Evolutionary conservation across 208 protist species (phyloP), one percentile per base, ranked within the genome.

Genomic region (Trypanosoma cruzi): DNA sequence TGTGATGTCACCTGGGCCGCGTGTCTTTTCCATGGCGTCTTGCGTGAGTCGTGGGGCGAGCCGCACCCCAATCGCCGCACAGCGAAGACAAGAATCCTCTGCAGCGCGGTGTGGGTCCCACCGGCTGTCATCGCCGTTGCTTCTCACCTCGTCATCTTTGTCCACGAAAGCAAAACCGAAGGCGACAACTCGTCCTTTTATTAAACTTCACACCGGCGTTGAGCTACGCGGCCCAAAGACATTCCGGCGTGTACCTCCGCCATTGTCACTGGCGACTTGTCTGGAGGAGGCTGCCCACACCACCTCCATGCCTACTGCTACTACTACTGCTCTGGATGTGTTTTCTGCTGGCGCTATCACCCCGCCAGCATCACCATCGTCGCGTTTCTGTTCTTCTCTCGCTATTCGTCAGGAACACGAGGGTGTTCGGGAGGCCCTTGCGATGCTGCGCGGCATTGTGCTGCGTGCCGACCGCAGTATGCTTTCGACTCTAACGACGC

Each of bases 401-500:
- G 40, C 58, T 2, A 56, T 81, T 32, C 59, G 73, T 31, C 64
- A 71, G 26, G 69, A 68, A 4, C 64, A 75, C 49, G 61, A 69
- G 13, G 36, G 8, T 22, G 77, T 68, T n/a, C 63, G 70, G 31
- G 72, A 73, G 40, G 53, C 72, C 20, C 50, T 79, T 26, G 72
- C 54, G 8, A 67, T 82, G 50, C 58, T 82, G 50, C 71, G 77
- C 61, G 77, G 77, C 0, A 48, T 75, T 32, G 37, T 69, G n/a
- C 67, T 82, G 26, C 77, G 71, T 20, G 73, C 71, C 3, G 77
- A 82, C 50, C 46, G 44, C 18, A 52, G 31, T 24, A 67, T 82
- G 59, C 60, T 78, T 24, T 56, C 63, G 14, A 36, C 55, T 16
- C 65, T 82, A 14, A 66, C 66, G 24, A 64, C 10, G 37, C 56